A percentile compares a stretch with the other conserved stretches of the same genome.
Evolutionary conservation across 306 rosid species (phyloP).

Genomic region (Fragaria nilgerrensis): DNA sequence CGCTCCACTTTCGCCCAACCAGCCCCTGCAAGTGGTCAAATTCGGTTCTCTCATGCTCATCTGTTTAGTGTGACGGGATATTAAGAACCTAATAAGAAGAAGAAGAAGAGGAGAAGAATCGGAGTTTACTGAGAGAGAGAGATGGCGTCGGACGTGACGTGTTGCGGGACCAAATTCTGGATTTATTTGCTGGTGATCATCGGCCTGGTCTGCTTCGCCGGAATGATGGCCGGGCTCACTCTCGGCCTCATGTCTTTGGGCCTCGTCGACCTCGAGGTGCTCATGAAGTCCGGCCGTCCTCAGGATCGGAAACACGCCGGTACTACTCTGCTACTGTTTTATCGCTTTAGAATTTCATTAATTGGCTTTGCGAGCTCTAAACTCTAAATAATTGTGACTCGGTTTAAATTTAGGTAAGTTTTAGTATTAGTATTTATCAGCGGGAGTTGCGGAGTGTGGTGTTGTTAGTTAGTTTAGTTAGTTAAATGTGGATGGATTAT

Average conservation of each 20-base stretch:
- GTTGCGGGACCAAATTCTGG: constrained; percentile 65
- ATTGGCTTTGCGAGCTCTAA: no score
- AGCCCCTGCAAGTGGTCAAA: neutral
- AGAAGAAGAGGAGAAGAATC: neutral
- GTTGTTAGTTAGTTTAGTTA: neutral
- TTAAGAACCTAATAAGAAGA: neutral
- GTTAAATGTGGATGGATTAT: neutral
- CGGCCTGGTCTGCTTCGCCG: constrained; percentile 83
- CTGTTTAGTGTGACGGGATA: neutral
- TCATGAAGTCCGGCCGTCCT: constrained; percentile 91
- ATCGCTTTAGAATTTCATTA: neutral
- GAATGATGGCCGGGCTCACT: constrained; percentile 96
- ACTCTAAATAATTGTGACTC: neutral
- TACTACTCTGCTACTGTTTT: neutral
- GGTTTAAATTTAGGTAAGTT: neutral
- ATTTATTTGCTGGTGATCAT: constrained; percentile 44
- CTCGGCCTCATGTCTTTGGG: constrained; percentile 96
- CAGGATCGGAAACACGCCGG: constrained; percentile 87
- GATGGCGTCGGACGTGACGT: constrained; percentile 59
- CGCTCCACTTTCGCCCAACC: neutral
- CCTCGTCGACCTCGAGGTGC: constrained; percentile 96
- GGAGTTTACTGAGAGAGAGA: neutral
- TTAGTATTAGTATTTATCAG: neutral
- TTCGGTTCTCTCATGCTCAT: neutral
- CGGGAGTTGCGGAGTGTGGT: neutral